A percentile compares a stretch with the other conserved stretches of the same genome.
These are phyloP conservation scores for Solanum chiquidenum DNA, from an alignment of 257 asterid species.

Conservation along the genomic window DNA sequence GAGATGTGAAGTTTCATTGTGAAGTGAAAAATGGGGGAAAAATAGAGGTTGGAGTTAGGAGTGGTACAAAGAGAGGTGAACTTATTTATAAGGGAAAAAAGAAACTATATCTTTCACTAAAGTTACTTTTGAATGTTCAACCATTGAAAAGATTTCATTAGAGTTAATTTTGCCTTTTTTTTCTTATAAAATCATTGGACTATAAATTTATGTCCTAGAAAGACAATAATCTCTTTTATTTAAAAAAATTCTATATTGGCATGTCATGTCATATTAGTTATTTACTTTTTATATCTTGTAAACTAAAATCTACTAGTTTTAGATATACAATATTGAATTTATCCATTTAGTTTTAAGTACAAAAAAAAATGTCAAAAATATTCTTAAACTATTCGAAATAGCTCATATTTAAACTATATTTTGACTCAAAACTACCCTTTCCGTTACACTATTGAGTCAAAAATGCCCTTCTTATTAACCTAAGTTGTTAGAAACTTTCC, in stretches of 20 bases:
- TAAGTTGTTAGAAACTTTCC: not conserved
- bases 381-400: too few species aligned
- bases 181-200: not conserved
- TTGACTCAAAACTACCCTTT: too few species aligned
- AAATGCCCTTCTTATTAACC: too few species aligned
- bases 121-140: not conserved
- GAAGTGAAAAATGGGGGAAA: not conserved
- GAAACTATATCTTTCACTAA: not conserved
- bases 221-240: not conserved
- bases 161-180: not conserved
- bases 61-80: not conserved
- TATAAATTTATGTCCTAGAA: not conserved
- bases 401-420: too few species aligned
- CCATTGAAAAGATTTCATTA: not conserved
- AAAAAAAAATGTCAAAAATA: too few species aligned
- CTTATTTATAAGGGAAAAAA: not conserved
- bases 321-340: not conserved
- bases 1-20: conserved; percentile 24
- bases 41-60: not conserved
- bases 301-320: not conserved
- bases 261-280: not conserved
- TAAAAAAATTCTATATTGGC: not conserved
- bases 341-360: not conserved
- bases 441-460: too few species aligned
- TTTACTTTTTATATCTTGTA: too few species aligned